Evolutionary conservation across 2,329 filamentous ascomycete species (phyloP), one percentile per base, ranked within the genome.

Genomic region (Curvularia spicifera): DNA sequence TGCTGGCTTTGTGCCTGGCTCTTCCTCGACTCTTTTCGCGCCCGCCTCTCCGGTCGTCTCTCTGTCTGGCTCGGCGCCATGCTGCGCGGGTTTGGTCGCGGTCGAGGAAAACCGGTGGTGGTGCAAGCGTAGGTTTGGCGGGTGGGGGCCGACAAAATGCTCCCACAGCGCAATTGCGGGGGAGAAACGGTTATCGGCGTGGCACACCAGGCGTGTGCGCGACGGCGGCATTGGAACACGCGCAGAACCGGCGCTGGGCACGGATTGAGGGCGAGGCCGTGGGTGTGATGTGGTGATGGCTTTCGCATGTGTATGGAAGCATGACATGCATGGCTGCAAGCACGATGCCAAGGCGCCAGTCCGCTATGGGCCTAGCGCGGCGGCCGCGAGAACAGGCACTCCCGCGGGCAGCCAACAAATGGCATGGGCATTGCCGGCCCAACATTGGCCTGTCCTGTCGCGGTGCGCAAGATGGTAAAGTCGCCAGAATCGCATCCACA

Each of bases 101-200:
- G 67, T 65, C 40, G 67, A 69, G 4, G 57, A 60, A 9, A 61
- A 60, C 42, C 64, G 69, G 45, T 59, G 65, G 20, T 62, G 68
- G 42, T 48, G 57, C 43, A 51, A 46, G 28, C 52, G 57, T 40
- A 52, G 48, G 28, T 53, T 39, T 22, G 48, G 51, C 51, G 55
- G 51, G 37, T 51, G 54, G 12, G 69, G 66, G 28, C 61, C 53
- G 48, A 72, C 58, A 52, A 76, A 76, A 37, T 75, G 68, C 60
- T 74, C 73, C 72, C 71, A 76, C 26, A 77, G 64, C 28, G 61
- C 68, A 47, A 64, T 56, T 13, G 74, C 67, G 8, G 71, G 71
- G 51, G 61, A 66, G 57, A 76, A 76, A 47, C 66, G 65, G 46
- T 77, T 72, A 56, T 65, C 64, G 35, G 75, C 71, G 60, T 68